These are phyloP conservation scores for Kwoniella bestiolae DNA, from an alignment of 768 basidiomycete genomes.

Conservation along the genomic window DNA sequence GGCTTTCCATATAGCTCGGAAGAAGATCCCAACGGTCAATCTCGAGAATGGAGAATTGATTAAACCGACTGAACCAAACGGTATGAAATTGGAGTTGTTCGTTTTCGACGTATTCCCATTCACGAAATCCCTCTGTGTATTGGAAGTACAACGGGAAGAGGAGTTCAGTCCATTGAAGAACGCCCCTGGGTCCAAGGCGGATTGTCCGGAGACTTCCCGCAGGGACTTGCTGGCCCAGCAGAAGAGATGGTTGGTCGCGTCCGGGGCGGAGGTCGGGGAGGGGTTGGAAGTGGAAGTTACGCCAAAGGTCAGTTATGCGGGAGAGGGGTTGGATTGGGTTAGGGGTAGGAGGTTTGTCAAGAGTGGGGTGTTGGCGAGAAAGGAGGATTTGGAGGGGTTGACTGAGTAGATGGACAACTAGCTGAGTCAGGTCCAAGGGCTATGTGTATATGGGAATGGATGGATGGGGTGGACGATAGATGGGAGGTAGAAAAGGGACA, in stretches of 20 bases:
- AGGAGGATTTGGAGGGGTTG: conserved; percentile 16
- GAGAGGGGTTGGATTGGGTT: conserved; percentile 81
- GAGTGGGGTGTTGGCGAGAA: conserved; percentile 63
- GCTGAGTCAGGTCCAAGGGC: too few species aligned
- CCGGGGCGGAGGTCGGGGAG: conserved; percentile 73
- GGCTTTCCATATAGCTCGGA: conserved; percentile 96
- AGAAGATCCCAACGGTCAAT: conserved; percentile 90
- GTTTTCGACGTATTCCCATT: conserved; percentile 98
- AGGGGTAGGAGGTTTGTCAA: conserved; percentile 78
- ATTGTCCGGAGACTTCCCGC: conserved; percentile 88
- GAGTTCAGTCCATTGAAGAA: conserved; percentile 99
- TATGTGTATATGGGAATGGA: too few species aligned
- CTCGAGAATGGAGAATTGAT: conserved; percentile 68
- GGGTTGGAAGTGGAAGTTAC: conserved; percentile 88
- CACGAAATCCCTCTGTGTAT: conserved; percentile 68
- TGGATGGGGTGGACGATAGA: too few species aligned
- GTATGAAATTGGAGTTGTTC: conserved; percentile 98
- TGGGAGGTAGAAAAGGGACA: too few species aligned
- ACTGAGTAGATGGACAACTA: not conserved
- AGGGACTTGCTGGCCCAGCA: conserved; percentile 88
- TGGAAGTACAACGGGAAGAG: conserved; percentile 83
- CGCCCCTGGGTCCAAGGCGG: conserved; percentile 86
- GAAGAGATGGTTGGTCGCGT: conserved; percentile 74
- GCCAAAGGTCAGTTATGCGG: conserved; percentile 84
- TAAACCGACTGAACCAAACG: conserved; percentile 89